phyloP scores from a whole-genome alignment of 75 land plant species.

The Cunninghamia lanceolata region DNA sequence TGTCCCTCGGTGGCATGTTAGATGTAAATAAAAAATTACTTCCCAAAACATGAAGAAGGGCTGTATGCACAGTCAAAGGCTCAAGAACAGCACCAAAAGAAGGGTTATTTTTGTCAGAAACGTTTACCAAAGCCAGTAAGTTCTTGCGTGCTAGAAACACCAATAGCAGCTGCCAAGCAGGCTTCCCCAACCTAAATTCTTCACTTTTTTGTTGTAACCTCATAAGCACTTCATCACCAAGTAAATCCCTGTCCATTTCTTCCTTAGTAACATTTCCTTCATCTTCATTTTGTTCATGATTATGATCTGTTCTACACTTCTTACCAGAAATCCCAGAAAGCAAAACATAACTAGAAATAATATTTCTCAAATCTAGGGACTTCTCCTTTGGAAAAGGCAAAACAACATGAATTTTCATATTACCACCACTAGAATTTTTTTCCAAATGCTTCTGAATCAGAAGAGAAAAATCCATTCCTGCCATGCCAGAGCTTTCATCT shows the following conservation, averaged over 20 bases:
- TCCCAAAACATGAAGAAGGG: slow-evolving; percentile 36
- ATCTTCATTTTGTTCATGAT: not conserved
- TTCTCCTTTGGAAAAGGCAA: slow-evolving; percentile 18
- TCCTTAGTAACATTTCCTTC: not conserved
- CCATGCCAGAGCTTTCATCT: not conserved
- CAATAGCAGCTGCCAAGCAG: slow-evolving; percentile 66
- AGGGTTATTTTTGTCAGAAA: slow-evolving; percentile 37
- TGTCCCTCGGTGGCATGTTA: not conserved
- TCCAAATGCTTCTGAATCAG: slow-evolving; percentile 1
- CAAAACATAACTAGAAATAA: slow-evolving; percentile 17
- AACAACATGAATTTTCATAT: slow-evolving; percentile 21
- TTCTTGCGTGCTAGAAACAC: slow-evolving; percentile 45
- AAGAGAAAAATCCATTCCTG: not conserved
- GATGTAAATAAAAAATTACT: not conserved
- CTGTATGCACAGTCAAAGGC: slow-evolving; percentile 59
- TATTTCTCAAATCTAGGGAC: not conserved
- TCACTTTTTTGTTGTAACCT: slow-evolving; percentile 30
- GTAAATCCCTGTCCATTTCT: slow-evolving; percentile 9
- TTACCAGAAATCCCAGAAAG: slow-evolving; percentile 24
- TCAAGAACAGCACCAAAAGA: slow-evolving; percentile 43
- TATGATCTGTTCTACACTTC: not conserved
- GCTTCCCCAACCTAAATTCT: slow-evolving; percentile 29
- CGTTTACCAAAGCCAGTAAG: slow-evolving; percentile 42
- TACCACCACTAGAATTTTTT: not conserved
- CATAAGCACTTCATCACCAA: slow-evolving; percentile 53